phyloP scores from a whole-genome alignment of 345 rosid genomes.

The Lepidium sativum region DNA sequence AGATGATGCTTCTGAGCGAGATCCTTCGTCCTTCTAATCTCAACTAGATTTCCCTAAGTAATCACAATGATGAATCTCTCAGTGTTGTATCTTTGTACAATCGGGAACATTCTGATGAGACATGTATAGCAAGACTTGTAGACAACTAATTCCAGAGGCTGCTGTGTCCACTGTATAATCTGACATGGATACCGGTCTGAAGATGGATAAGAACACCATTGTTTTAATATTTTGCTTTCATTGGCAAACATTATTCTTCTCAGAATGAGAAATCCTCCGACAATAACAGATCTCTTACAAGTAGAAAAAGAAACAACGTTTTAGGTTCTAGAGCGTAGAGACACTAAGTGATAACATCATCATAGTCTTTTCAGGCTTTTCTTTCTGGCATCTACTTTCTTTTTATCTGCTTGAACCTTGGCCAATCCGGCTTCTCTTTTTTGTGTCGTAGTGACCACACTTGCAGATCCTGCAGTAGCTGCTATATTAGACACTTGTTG shows the following conservation, averaged over 20 bases:
- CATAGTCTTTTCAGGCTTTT: constrained; percentile 92
- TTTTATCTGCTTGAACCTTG: constrained; percentile 75
- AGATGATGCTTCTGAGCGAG: constrained; percentile 10
- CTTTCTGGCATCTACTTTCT: constrained; percentile 95
- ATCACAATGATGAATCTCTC: not conserved
- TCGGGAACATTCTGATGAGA: not conserved
- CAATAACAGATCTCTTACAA: constrained; percentile 16
- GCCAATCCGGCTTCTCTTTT: constrained; percentile 58
- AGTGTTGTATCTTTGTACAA: constrained; percentile 3
- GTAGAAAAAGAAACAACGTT: constrained; percentile 7
- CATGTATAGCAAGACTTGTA: constrained; percentile 4
- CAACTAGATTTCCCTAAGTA: constrained; percentile 15
- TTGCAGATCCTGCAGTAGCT: constrained; percentile 29
- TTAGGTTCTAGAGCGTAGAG: not conserved
- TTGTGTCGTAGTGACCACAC: constrained; percentile 30
- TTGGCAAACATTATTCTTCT: constrained; percentile 15
- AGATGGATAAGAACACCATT: constrained; percentile 1
- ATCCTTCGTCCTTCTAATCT: constrained; percentile 7
- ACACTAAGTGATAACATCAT: not conserved
- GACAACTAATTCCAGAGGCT: not conserved
- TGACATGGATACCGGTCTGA: not conserved
- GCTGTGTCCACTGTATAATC: not conserved
- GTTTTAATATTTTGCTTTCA: constrained; percentile 10
- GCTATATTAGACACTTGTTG: constrained; percentile 22
- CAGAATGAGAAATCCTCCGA: constrained; percentile 8